These are phyloP conservation scores for Puccinia triticina DNA, from an alignment of 1,284 basidiomycete species.

Conservation along the genomic window DNA sequence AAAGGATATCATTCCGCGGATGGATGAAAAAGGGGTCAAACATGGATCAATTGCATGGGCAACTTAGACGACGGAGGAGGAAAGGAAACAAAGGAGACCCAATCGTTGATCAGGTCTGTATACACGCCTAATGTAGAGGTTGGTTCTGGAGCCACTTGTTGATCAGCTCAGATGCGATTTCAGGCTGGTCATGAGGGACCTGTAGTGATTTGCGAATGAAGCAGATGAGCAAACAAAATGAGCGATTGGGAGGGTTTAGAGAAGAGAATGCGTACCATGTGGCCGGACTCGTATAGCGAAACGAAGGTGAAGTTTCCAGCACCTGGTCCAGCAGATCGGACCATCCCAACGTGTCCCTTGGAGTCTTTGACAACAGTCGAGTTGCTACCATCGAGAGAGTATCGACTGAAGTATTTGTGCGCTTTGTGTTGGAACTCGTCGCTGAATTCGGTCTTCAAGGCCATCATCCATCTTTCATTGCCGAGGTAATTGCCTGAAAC, in stretches of 20 bases:
- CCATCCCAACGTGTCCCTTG: conserved; percentile 33
- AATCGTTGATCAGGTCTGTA: too few relatives aligned
- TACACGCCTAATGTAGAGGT: conserved; percentile 28
- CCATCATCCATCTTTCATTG: conserved; percentile 58
- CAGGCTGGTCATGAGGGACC: conserved; percentile 52
- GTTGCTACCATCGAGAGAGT: not conserved
- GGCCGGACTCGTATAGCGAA: conserved; percentile 43
- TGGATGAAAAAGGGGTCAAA: too few relatives aligned
- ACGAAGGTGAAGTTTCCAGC: conserved; percentile 50
- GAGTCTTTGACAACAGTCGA: conserved; percentile 8
- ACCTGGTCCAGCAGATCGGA: conserved; percentile 45
- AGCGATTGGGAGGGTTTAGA: not conserved
- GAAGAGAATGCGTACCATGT: conserved; percentile 41
- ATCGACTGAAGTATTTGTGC: conserved; percentile 39
- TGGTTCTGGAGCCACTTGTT: conserved; percentile 48
- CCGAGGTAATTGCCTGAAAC: conserved; percentile 62
- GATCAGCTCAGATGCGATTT: conserved; percentile 40
- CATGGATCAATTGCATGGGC: too few relatives aligned
- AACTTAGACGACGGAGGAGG: too few relatives aligned
- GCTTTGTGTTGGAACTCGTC: conserved; percentile 65
- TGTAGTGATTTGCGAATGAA: not conserved
- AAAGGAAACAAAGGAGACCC: too few relatives aligned
- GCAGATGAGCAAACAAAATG: not conserved
- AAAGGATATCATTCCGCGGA: too few relatives aligned
- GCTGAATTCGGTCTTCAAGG: conserved; percentile 66